Evolutionary conservation across 768 basidiomycete species (phyloP), one percentile per base, ranked within the genome.

Genomic region (Pleurotus djamor): DNA sequence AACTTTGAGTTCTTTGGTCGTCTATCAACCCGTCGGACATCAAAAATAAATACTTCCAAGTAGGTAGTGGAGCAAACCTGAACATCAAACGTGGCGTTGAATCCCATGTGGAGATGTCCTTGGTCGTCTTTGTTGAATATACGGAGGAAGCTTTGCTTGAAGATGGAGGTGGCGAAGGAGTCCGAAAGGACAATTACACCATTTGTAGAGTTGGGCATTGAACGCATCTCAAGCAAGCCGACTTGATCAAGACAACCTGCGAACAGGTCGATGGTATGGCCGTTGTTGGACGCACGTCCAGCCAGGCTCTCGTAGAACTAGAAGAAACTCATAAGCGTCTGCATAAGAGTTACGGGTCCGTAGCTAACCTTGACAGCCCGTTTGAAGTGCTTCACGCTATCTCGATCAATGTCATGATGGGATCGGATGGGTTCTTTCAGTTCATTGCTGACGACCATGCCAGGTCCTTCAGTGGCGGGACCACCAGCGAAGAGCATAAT

Each of bases 221-320:
- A 89, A 71, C 95, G 97, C 97, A 99, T 99, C 77, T 99, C 97
- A 57, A 96, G 79, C 48, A 98, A 79, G 61, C 97, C 97, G 67
- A 99, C 93, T 77, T 99, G 97, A 72, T 99, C 97, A 36, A 99
- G 81, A 69, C 96, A 99, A 32, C 96, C 97, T 34, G 96, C 94
- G 67, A 98, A 98, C 52, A 98, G 76, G 70, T 99, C 97, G 56
- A 99, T 79, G 2, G 92, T 90, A 69, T 98, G 97, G 0, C 97
- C 97, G 62, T 96, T 98, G 71, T 89, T 89, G 0, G 96, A 95
- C 3, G 83, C 95, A 45, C 97, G 88, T 71, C 94, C 94, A 16
- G 95, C 93, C 9, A 98, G 85, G 28, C 83, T 87, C 76, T 99
- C 97, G 69, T 97, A 99, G 72, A 96, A 98, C 96, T 98, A 62